Evolutionary conservation across 495 filamentous ascomycete species (phyloP).

Genomic region (Aspergillus bertholletiae): DNA sequence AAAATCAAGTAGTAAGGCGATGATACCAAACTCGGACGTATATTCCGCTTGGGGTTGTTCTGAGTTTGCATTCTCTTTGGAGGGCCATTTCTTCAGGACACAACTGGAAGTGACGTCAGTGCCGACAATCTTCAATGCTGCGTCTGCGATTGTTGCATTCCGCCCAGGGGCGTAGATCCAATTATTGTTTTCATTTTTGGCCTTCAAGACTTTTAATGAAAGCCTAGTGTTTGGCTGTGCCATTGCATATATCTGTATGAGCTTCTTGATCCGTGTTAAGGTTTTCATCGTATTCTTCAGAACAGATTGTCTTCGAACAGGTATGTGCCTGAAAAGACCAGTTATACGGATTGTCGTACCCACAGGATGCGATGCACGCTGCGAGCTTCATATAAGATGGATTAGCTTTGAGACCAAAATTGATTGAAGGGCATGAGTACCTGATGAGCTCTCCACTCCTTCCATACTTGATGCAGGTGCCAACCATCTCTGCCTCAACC

Average conservation of each 20-base stretch:
- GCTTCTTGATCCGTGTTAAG: constrained; percentile 58
- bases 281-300: constrained; percentile 60
- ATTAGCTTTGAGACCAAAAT: not conserved
- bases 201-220: constrained; percentile 62
- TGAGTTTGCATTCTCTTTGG: constrained; percentile 2
- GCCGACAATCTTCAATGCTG: constrained; percentile 68
- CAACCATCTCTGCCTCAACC: constrained; percentile 66
- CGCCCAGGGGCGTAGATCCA: constrained; percentile 69
- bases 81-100: constrained; percentile 31
- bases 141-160: constrained; percentile 55
- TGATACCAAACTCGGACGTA: constrained; percentile 35
- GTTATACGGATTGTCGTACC: constrained; percentile 74
- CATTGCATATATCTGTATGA: constrained; percentile 74
- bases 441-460: constrained; percentile 47
- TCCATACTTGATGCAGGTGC: constrained; percentile 47
- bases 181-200: constrained; percentile 57
- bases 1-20: constrained; percentile 58
- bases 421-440: constrained; percentile 2
- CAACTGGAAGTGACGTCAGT: constrained; percentile 58
- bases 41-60: not conserved
- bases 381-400: constrained; percentile 24
- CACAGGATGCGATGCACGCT: constrained; percentile 58
- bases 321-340: constrained; percentile 65
- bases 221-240: constrained; percentile 62
- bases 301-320: constrained; percentile 68